These are phyloP conservation scores for Epichloe coenophiala DNA, from an alignment of 2,329 filamentous ascomycete species.

Conservation along the genomic window DNA sequence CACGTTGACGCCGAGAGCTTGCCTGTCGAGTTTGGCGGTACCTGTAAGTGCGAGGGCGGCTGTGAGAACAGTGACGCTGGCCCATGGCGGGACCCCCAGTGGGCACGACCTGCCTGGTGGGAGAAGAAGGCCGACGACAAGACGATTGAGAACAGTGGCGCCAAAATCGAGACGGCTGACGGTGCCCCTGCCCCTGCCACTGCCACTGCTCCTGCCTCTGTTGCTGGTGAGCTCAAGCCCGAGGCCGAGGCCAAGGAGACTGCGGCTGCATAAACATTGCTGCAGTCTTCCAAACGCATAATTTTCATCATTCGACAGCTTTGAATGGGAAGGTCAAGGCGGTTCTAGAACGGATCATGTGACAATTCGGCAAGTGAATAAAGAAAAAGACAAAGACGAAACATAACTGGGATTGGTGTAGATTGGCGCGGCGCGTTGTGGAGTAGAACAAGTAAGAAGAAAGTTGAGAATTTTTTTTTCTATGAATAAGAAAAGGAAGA, in stretches of 20 bases:
- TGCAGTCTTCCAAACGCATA: background rate
- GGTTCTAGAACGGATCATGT: background rate
- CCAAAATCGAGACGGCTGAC: slow-evolving; percentile 22
- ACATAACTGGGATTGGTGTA: background rate
- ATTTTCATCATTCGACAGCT: background rate
- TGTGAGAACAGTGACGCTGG: slow-evolving; percentile 81
- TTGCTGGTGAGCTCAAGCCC: slow-evolving; percentile 15
- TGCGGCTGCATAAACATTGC: slow-evolving; percentile 7
- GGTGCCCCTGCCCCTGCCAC: slow-evolving; percentile 8
- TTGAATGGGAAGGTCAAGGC: background rate
- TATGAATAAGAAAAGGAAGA: background rate
- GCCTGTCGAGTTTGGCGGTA: slow-evolving; percentile 72
- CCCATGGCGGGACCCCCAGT: slow-evolving; percentile 64
- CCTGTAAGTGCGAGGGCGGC: slow-evolving; percentile 67
- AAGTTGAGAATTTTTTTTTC: background rate
- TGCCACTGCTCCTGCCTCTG: slow-evolving; percentile 17
- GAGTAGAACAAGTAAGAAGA: background rate
- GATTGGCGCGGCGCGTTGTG: background rate
- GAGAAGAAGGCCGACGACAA: slow-evolving; percentile 31
- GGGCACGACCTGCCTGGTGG: slow-evolving; percentile 52
- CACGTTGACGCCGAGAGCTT: slow-evolving; percentile 87
- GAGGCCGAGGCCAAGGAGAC: slow-evolving; percentile 21
- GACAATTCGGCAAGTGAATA: background rate
- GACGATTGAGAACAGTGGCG: slow-evolving; percentile 26
- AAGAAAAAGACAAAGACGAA: background rate